Conservation (phyloP, 192 early-diverging fungal species). For the Entomortierella chlamydospora region DNA sequence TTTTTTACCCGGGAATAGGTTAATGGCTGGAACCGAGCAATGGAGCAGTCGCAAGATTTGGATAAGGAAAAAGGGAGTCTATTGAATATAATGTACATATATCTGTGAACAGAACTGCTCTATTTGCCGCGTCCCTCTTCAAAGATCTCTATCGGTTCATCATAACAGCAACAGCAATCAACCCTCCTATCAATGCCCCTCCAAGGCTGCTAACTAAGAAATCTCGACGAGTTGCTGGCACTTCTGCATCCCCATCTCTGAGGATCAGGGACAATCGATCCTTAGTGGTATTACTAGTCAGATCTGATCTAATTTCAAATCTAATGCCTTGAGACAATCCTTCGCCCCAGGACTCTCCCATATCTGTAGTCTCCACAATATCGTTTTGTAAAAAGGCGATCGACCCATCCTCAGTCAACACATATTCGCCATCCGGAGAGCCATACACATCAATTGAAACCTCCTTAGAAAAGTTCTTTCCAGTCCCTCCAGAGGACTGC, state of each 20-base stretch:
- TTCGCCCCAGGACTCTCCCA: slow-evolving; percentile 32
- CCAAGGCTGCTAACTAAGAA: slow-evolving; percentile 41
- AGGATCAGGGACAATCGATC: slow-evolving; percentile 27
- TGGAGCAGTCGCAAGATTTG: too few species aligned
- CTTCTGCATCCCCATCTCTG: slow-evolving; percentile 30
- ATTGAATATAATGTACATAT: too few species aligned
- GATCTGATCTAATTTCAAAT: background rate
- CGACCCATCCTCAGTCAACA: slow-evolving; percentile 21
- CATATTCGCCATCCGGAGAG: slow-evolving; percentile 7
- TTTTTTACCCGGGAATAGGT: too few species aligned
- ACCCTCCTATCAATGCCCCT: slow-evolving; percentile 40
- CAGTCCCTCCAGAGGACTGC: background rate
- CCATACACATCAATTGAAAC: background rate
- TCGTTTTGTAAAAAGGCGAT: slow-evolving; percentile 16
- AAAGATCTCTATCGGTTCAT: slow-evolving; percentile 42
- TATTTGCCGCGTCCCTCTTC: too few species aligned
- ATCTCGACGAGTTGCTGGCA: slow-evolving; percentile 27
- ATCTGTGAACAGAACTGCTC: too few species aligned
- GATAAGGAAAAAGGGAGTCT: too few species aligned
- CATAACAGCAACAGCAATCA: slow-evolving; percentile 39
- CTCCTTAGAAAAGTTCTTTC: background rate
- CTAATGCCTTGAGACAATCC: background rate
- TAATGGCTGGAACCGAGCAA: too few species aligned
- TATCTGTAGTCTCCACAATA: slow-evolving; percentile 1
- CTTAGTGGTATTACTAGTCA: background rate